phyloP scores from a whole-genome alignment of 2,329 filamentous ascomycete genomes.

The Juglanconis juglandina region DNA sequence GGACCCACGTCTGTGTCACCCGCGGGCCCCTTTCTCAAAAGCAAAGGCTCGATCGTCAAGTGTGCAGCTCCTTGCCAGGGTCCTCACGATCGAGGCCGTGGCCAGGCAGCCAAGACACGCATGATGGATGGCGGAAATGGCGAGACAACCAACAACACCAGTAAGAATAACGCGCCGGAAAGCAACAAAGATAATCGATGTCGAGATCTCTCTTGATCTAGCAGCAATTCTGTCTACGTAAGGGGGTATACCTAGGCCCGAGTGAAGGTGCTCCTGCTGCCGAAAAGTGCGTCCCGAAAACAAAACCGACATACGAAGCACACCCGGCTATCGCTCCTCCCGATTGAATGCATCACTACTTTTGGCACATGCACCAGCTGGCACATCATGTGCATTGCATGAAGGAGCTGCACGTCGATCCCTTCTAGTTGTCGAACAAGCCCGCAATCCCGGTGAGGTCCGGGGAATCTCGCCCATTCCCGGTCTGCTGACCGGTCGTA shows the following conservation, averaged over 20 bases:
- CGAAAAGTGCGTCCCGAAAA: background rate
- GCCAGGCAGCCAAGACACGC: too few relatives aligned
- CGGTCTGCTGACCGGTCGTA: constrained; percentile 25
- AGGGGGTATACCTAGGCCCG: background rate
- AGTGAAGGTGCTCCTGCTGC: background rate
- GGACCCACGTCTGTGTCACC: too few relatives aligned
- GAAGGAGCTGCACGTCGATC: background rate
- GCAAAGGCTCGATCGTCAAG: too few relatives aligned
- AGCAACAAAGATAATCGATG: background rate
- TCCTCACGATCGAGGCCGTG: too few relatives aligned
- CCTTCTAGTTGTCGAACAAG: constrained; percentile 37
- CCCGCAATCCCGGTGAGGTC: constrained; percentile 56
- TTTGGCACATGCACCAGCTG: background rate
- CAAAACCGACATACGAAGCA: background rate
- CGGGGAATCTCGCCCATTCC: constrained; percentile 32
- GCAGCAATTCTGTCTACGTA: background rate
- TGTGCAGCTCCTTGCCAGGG: too few relatives aligned
- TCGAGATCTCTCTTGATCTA: background rate
- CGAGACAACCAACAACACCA: too few relatives aligned
- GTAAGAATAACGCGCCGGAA: too few relatives aligned
- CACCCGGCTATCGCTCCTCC: background rate
- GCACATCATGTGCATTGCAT: background rate
- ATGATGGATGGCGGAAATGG: too few relatives aligned
- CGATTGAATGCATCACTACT: background rate
- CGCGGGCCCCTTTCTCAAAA: too few relatives aligned